phyloP scores from a whole-genome alignment of 371 early-diverging fungal genomes.

The Mucor lusitanicus region DNA sequence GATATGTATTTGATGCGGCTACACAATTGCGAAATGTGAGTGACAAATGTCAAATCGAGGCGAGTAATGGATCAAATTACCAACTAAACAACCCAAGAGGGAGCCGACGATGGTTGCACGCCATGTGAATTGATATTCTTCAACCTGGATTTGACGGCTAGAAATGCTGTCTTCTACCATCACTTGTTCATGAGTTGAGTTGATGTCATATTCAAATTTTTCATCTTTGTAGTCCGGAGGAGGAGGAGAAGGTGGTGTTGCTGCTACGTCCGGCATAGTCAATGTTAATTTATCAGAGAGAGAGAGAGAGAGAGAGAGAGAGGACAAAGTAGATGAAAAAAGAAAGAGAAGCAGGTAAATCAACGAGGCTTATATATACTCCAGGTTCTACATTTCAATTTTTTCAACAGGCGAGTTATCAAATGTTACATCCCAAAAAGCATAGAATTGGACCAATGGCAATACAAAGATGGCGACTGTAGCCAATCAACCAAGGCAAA shows the following conservation, averaged over 20 bases:
- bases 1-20: constrained; percentile 74
- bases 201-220: constrained; percentile 40
- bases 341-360: not conserved
- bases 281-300: not conserved
- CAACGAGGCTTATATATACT: constrained; percentile 1
- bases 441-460: constrained; percentile 8
- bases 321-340: not conserved
- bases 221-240: constrained; percentile 20
- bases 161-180: constrained; percentile 19
- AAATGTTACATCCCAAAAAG: not conserved
- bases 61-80: constrained; percentile 11
- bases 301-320: too few relatives aligned
- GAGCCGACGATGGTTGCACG: constrained; percentile 69
- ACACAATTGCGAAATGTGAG: constrained; percentile 30
- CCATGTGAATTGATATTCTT: constrained; percentile 58
- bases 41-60: not conserved
- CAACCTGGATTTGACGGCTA: constrained; percentile 7
- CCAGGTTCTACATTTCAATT: not conserved
- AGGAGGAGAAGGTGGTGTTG: not conserved
- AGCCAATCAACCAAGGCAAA: constrained; percentile 12
- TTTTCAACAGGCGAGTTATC: not conserved
- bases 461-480: not conserved
- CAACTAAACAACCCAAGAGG: constrained; percentile 68
- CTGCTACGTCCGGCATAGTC: constrained; percentile 10
- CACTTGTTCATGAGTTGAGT: constrained; percentile 23